A percentile compares a stretch with the other conserved stretches of the same genome.
Conservation (phyloP, 2,329 filamentous ascomycete species). For the Penicillium italicum region DNA sequence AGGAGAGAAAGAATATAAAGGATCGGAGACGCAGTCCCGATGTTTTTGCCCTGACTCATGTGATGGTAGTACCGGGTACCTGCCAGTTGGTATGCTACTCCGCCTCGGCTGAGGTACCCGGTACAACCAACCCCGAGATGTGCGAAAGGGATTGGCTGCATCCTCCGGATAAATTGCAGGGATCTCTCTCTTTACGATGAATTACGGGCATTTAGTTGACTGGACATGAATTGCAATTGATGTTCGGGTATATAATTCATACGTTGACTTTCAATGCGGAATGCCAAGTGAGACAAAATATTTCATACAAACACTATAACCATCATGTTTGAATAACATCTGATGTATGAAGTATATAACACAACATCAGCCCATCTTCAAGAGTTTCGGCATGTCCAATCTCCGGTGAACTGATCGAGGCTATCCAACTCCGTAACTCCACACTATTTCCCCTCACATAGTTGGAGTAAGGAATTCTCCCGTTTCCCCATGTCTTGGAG, state of each 20-base stretch:
- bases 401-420: slow-evolving; percentile 25
- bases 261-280: not conserved
- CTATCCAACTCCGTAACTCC: not conserved
- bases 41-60: slow-evolving; percentile 26
- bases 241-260: not conserved
- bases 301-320: not conserved
- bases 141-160: slow-evolving; percentile 9
- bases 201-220: not conserved
- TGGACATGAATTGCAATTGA: not conserved
- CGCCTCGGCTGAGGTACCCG: slow-evolving; percentile 11
- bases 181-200: too few relatives aligned
- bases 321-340: not conserved
- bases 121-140: slow-evolving; percentile 9
- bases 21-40: slow-evolving; percentile 23
- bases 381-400: slow-evolving; percentile 8
- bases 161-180: slow-evolving; percentile 5
- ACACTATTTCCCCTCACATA: slow-evolving; percentile 29
- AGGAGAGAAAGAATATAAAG: slow-evolving; percentile 15
- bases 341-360: not conserved
- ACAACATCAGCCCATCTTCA: slow-evolving; percentile 1
- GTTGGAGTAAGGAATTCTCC: slow-evolving; percentile 25
- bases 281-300: not conserved
- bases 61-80: slow-evolving; percentile 21
- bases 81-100: slow-evolving; percentile 6
- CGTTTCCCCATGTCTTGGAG: not conserved